phyloP scores from a whole-genome alignment of 805 yeast genomes.

The Grigorovia transvaalensis region DNA sequence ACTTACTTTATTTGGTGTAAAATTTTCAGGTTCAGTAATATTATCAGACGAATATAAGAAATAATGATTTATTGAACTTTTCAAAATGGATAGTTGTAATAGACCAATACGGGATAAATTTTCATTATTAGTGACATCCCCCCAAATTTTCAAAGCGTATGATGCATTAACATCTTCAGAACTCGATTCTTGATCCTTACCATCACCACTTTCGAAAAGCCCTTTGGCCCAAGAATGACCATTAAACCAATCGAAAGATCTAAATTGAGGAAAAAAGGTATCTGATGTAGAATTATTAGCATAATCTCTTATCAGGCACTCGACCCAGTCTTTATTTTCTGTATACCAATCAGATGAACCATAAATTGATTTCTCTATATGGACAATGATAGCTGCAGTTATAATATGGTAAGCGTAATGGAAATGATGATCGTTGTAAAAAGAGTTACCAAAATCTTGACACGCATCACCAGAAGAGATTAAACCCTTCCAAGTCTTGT shows the following conservation, averaged over 20 bases:
- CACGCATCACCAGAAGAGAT: conserved; percentile 44
- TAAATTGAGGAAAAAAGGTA: conserved; percentile 49
- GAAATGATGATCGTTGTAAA: conserved; percentile 67
- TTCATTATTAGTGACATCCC: conserved; percentile 40
- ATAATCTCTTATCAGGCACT: conserved; percentile 52
- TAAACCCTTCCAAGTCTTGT: conserved; percentile 67
- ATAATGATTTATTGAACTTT: conserved; percentile 42
- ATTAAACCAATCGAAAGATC: conserved; percentile 64
- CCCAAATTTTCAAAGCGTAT: conserved; percentile 61
- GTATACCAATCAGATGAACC: conserved; percentile 34
- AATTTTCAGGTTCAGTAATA: conserved; percentile 42
- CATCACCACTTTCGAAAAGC: conserved; percentile 58
- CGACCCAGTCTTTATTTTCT: conserved; percentile 42
- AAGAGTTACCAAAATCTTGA: conserved; percentile 64
- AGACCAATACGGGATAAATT: conserved; percentile 45
- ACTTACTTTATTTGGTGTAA: conserved; percentile 54
- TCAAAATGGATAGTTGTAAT: conserved; percentile 51
- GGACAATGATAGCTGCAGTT: conserved; percentile 54
- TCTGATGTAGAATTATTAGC: conserved; percentile 51
- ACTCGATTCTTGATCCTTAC: conserved; percentile 65
- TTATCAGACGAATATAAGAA: conserved; percentile 47
- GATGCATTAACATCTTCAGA: conserved; percentile 68
- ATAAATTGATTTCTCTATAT: conserved; percentile 33
- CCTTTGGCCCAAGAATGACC: conserved; percentile 81
- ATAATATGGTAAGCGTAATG: conserved; percentile 68